Evolutionary conservation across 2,329 filamentous ascomycete genomes (phyloP), one percentile per base, ranked within the genome.

Genomic region (Ceratocystis destructans): DNA sequence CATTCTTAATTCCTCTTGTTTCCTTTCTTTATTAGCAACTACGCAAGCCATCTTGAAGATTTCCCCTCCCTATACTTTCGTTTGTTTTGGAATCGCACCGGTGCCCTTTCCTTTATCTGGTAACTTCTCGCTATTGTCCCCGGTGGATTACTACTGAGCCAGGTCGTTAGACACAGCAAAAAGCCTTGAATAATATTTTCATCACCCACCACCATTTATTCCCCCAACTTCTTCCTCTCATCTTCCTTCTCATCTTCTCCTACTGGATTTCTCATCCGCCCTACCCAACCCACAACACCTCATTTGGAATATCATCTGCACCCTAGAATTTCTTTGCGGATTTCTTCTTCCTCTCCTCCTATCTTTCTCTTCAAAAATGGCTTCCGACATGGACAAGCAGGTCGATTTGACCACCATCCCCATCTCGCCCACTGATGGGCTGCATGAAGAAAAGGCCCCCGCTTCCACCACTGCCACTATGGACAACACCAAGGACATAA

Each of bases 371-470:
- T 17, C 37, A 71, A 74, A 68, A 68, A 78, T 78, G 76, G 75
- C 76, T 59, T 68, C 73, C 67, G 75, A 73, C 66, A 73, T 78
- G 73, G 76, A 78, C 71, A 72, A 83, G 72, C 84, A 85, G 74
- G 85, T 87, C 75, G 85, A 87, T 71, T 79, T 87, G 69, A 85
- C 83, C 68, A 87, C 84, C 64, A 87, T 87, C 68, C 85, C 85
- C 71, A 82, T 87, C 75, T 85, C 83, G 64, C 84, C 84, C 64
- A 82, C 82, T 71, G 83, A 83, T 73, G 74, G 80, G 68, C 77
- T 80, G 67, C 79, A 80, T 69, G 76, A 78, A 71, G 74, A 77
- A 68, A 67, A 67, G 55, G 48, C 46, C 28, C 45, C 61, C 45
- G 55, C 64, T 62, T 59, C 61, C 45, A n/a, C 55, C 45, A 17